A percentile compares a stretch with the other conserved stretches of the same genome.
Evolutionary conservation across 2,329 filamentous ascomycete species (phyloP).

Genomic region (Aspergillus eucalypticola): DNA sequence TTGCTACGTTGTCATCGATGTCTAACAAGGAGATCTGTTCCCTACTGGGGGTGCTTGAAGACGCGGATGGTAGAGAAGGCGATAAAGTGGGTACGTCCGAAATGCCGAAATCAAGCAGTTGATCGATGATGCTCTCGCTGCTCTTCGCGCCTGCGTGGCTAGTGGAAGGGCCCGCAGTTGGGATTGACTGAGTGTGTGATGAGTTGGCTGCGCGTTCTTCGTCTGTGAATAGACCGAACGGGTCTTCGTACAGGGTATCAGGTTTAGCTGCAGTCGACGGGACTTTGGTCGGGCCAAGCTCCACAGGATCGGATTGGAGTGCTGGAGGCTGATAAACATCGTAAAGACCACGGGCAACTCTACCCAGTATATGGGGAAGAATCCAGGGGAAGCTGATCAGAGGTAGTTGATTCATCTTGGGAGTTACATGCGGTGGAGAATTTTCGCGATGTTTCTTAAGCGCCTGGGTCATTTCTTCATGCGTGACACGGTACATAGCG

Average conservation of each 20-base stretch:
- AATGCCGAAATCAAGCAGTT: slow-evolving; percentile 25
- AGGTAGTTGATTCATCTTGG: slow-evolving; percentile 58
- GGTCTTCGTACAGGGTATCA: slow-evolving; percentile 8
- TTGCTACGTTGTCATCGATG: slow-evolving; percentile 10
- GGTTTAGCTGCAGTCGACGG: no score
- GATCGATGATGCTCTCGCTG: slow-evolving; percentile 17
- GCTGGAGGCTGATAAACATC: slow-evolving; percentile 23
- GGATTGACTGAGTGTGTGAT: neutral
- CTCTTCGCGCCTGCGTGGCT: neutral
- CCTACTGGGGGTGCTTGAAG: neutral
- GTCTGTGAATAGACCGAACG: slow-evolving; percentile 18
- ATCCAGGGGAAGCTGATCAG: slow-evolving; percentile 95
- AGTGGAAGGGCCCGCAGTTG: neutral
- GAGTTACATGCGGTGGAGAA: slow-evolving; percentile 16
- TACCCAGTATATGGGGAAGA: slow-evolving; percentile 70
- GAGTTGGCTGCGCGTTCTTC: neutral
- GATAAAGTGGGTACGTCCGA: neutral
- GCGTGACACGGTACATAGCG: slow-evolving; percentile 85
- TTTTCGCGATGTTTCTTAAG: slow-evolving; percentile 51
- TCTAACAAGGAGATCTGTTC: slow-evolving; percentile 17
- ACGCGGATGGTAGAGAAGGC: neutral
- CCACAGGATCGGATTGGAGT: neutral
- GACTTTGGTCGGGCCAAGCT: neutral
- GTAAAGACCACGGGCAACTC: slow-evolving; percentile 58
- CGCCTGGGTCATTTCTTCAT: slow-evolving; percentile 65